Conservation (phyloP, 139 green algal species). For the Chlamydomonas incerta region DNA sequence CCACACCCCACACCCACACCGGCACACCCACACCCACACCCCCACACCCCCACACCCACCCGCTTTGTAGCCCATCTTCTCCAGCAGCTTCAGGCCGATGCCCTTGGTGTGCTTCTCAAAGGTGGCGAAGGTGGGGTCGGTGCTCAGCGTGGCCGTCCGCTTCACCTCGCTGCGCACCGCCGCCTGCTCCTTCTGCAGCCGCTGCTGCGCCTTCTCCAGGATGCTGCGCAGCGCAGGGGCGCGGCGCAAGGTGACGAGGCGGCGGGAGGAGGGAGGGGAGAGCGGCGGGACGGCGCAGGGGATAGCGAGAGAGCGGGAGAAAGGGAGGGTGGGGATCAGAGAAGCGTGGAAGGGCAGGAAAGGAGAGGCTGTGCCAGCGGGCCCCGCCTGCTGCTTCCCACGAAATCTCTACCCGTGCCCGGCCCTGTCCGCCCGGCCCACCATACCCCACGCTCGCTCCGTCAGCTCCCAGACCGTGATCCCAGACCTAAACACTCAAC, state of each 20-base stretch:
- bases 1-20: too few species aligned
- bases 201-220: slow-evolving; percentile 54
- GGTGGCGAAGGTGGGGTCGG: slow-evolving; percentile 68
- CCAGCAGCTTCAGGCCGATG: slow-evolving; percentile 94
- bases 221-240: slow-evolving; percentile 50
- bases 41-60: slow-evolving; percentile 58
- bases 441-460: too few species aligned
- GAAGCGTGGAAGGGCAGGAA: not conserved
- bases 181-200: slow-evolving; percentile 47
- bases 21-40: not conserved
- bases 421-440: too few species aligned
- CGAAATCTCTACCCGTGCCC: too few species aligned
- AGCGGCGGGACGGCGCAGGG: not conserved
- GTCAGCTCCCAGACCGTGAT: too few species aligned
- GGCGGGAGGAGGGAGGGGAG: not conserved
- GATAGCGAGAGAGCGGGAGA: not conserved
- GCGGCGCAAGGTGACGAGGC: not conserved
- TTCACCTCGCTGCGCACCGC: slow-evolving; percentile 11
- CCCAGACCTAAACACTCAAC: too few species aligned
- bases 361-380: too few species aligned
- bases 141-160: not conserved
- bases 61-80: slow-evolving; percentile 94
- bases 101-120: slow-evolving; percentile 96
- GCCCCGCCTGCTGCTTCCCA: too few species aligned
- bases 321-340: not conserved